A percentile compares a stretch with the other conserved stretches of the same genome.
These are phyloP conservation scores for Penicillium nordicum DNA, from an alignment of 2,329 filamentous ascomycete genomes.

Conservation along the genomic window DNA sequence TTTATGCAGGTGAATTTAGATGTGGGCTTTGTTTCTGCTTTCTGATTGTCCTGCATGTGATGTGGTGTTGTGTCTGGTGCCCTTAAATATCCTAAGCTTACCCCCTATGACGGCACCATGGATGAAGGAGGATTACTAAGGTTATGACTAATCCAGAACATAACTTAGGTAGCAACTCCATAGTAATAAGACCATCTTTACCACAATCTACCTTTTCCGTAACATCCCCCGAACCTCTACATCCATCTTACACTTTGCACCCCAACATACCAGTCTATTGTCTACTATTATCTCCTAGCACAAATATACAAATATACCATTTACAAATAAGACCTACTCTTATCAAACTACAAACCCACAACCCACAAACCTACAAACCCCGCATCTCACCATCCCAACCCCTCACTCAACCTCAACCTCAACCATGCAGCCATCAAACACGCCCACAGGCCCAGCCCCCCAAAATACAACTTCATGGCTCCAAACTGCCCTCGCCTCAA, in stretches of 20 bases:
- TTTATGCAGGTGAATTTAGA: background rate
- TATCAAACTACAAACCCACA: background rate
- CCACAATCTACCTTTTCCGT: no score
- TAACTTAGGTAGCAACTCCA: no score
- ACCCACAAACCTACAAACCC: background rate
- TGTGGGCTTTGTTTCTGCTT: background rate
- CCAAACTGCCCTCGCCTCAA: conserved; percentile 9
- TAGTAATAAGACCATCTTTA: no score
- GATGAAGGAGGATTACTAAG: no score
- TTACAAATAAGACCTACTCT: background rate
- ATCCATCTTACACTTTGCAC: background rate
- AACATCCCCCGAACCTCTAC: background rate
- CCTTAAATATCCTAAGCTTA: background rate
- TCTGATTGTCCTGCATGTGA: background rate
- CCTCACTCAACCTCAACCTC: background rate
- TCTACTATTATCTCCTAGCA: background rate
- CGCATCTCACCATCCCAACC: background rate
- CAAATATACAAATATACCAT: background rate
- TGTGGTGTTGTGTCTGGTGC: background rate
- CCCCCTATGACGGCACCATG: no score
- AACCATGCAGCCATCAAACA: background rate
- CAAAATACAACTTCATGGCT: conserved; percentile 7
- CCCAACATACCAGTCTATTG: background rate
- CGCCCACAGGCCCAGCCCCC: background rate
- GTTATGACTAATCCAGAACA: no score